These are phyloP conservation scores for Parasitella parasitica DNA, from an alignment of 371 early-diverging fungal species.

Conservation along the genomic window DNA sequence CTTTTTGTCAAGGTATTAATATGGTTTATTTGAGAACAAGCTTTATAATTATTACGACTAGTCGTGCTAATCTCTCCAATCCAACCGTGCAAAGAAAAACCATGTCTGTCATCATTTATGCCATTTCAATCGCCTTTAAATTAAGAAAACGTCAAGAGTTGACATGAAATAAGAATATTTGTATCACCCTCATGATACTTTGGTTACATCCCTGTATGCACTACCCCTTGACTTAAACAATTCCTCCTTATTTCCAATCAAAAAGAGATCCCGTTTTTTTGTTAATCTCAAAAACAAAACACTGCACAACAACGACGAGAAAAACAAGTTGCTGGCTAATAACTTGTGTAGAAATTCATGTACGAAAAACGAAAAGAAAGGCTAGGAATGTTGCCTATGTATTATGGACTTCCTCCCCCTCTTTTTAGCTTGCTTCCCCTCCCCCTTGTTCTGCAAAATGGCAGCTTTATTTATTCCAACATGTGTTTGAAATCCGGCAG, in stretches of 20 bases:
- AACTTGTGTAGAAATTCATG: no score
- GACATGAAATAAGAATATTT: background rate
- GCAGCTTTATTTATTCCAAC: background rate
- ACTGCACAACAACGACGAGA: no score
- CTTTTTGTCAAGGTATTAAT: no score
- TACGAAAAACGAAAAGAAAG: background rate
- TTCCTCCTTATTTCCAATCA: background rate
- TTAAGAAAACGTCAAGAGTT: background rate
- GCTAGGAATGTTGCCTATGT: background rate
- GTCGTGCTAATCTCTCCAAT: no score
- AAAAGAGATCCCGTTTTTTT: background rate
- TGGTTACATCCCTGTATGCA: background rate
- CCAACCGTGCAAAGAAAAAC: no score
- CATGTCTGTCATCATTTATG: background rate
- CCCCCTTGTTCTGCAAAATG: background rate
- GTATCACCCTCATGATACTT: background rate
- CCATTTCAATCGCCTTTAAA: background rate
- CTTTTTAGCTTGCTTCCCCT: background rate
- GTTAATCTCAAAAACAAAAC: no score
- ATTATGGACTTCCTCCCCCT: background rate
- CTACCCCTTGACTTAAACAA: background rate
- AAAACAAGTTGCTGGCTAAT: no score
- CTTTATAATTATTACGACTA: no score
- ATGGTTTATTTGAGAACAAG: no score
- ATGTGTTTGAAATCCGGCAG: background rate